These are phyloP conservation scores for Citrus sp. DNA, from an alignment of 345 rosid species.

Conservation along the genomic window DNA sequence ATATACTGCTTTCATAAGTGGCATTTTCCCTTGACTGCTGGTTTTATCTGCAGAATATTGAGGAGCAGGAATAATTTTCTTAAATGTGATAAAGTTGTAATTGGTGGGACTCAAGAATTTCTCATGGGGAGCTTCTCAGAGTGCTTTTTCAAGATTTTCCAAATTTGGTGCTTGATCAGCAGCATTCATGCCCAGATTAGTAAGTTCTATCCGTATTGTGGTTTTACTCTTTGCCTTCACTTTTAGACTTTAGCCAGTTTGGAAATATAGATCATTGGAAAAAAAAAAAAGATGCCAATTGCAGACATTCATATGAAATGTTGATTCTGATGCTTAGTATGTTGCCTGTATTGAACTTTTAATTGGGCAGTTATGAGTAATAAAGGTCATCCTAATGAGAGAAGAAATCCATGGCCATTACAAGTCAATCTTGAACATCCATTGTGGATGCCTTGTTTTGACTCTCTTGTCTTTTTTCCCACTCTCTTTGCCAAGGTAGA, in stretches of 20 bases:
- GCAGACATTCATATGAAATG: not conserved
- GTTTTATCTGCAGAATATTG: conserved; percentile 2
- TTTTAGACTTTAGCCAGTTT: not conserved
- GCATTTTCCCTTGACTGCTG: not conserved
- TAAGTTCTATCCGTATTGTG: not conserved
- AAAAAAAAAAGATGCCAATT: not conserved
- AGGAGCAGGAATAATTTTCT: not conserved
- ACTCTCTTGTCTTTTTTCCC: not conserved
- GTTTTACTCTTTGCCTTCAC: not conserved
- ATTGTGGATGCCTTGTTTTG: not conserved
- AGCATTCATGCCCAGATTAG: not conserved
- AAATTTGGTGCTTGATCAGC: not conserved
- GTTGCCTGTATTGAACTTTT: not conserved
- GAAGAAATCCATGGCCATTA: not conserved
- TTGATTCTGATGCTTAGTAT: not conserved
- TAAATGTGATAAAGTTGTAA: not conserved
- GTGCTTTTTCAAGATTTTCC: not conserved
- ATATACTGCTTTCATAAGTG: not conserved
- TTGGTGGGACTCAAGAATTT: not conserved
- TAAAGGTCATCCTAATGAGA: not conserved
- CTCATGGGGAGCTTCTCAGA: not conserved
- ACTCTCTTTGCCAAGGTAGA: not conserved
- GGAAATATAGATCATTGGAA: no score
- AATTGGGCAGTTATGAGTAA: not conserved
- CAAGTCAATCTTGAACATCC: not conserved